Evolutionary conservation across 2,329 filamentous ascomycete genomes (phyloP).

Genomic region (Penicillium olsonii): DNA sequence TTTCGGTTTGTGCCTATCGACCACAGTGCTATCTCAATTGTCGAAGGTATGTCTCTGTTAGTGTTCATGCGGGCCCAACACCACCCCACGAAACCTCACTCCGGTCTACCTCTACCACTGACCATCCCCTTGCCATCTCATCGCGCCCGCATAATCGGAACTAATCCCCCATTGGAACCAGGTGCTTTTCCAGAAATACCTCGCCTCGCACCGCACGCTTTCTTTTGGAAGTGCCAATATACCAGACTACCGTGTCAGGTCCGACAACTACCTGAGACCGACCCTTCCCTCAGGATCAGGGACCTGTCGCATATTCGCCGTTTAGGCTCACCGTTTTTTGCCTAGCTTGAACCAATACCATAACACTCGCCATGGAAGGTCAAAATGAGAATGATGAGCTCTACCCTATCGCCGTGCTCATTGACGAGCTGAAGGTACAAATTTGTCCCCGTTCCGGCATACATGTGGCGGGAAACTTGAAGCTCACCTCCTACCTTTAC

Average conservation of each 20-base stretch:
- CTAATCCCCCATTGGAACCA: conserved; percentile 13
- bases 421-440: conserved; percentile 97
- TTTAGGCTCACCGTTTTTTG: conserved; percentile 23
- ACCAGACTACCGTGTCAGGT: conserved; percentile 10
- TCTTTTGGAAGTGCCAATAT: conserved; percentile 5
- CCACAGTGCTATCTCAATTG: conserved; percentile 1
- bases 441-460: conserved; percentile 13
- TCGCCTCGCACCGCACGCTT: neutral
- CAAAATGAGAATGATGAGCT: conserved; percentile 95
- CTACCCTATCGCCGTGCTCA: conserved; percentile 98
- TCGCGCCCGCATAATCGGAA: conserved; percentile 18
- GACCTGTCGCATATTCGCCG: conserved; percentile 31
- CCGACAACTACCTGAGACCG: conserved; percentile 30
- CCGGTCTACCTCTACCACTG: conserved; percentile 27
- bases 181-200: neutral
- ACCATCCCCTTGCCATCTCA: conserved; percentile 29
- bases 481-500: conserved; percentile 26
- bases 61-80: conserved; percentile 37
- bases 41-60: conserved; percentile 29
- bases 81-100: conserved; percentile 40
- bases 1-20: conserved; percentile 17
- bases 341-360: conserved; percentile 23
- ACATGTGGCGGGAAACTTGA: conserved; percentile 5
- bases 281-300: conserved; percentile 33
- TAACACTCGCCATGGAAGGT: conserved; percentile 75